A percentile compares a stretch with the other conserved stretches of the same genome.
phyloP scores from a whole-genome alignment of 495 filamentous ascomycete species.

The Lasiosphaeria miniovina region DNA sequence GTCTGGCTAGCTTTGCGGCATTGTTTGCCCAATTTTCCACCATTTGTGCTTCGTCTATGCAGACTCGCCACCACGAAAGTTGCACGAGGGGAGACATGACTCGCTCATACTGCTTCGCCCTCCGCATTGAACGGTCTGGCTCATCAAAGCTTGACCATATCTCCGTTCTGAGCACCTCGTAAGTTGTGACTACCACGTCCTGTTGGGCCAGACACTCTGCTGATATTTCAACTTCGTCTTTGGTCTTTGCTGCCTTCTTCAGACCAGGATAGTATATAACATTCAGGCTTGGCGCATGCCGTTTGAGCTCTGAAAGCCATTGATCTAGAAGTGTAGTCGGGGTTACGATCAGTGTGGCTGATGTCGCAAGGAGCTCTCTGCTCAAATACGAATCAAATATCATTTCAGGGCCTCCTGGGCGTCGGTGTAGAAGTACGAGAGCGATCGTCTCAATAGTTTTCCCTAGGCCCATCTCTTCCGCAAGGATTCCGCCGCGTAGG shows the following conservation, averaged over 20 bases:
- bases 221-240: conserved; percentile 32
- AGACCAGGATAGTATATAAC: conserved; percentile 47
- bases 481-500: conserved; percentile 67
- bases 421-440: conserved; percentile 64
- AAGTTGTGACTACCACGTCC: conserved; percentile 87
- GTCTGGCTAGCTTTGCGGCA: conserved; percentile 72
- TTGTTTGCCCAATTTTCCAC: conserved; percentile 82
- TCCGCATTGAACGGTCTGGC: conserved; percentile 64
- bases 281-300: conserved; percentile 52
- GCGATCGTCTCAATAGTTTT: conserved; percentile 90
- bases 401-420: conserved; percentile 15
- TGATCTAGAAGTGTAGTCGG: conserved; percentile 79
- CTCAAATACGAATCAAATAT: conserved; percentile 28
- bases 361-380: conserved; percentile 42
- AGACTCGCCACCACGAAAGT: conserved; percentile 88
- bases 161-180: conserved; percentile 71
- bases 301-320: conserved; percentile 76
- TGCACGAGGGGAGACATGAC: conserved; percentile 71
- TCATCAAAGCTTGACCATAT: conserved; percentile 67
- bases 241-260: conserved; percentile 34
- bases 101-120: conserved; percentile 62
- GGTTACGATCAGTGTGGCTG: conserved; percentile 82
- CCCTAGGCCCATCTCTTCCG: conserved; percentile 95
- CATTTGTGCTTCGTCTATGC: conserved; percentile 95
- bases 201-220: conserved; percentile 52